Evolutionary conservation across 352 stramenopile genomes (phyloP), one percentile per base, ranked within the genome.

Genomic region (Pythium dissotocum): DNA sequence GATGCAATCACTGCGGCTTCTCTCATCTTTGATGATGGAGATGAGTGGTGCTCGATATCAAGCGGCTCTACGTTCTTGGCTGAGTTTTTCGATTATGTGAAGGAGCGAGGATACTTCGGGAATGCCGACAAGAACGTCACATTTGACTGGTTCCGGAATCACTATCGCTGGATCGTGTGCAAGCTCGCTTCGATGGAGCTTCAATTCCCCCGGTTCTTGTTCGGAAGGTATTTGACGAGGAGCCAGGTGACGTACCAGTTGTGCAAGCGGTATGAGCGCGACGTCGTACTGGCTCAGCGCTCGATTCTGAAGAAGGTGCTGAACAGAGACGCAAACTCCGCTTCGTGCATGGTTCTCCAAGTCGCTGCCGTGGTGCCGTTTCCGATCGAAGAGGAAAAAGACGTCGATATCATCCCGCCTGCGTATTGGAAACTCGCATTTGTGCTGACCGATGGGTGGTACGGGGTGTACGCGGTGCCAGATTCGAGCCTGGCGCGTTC

Each of bases 381-480:
- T 57, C 72, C 71, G n/a, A 44, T 59, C 16, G 44, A 68, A 54
- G 65, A 48, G 58, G 72, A 77, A 10, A 59, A 69, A 7, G 42
- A 71, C 12, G 38, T 77, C 3, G 77, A 87, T 30, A 67, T 79
- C 49, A 72, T 78, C 51, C 71, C 79, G n/a, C 80, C 79, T 8
- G 61, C 78, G 3, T 75, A 77, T 48, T 89, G 78, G 78, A 87
- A 87, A 32, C 53, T 90, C 58, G 74, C 79, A 8, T 62, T 88
- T 18, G 83, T 93, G 33, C 65, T 93, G 13, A 91, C 81, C 1
- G 85, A 93, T 70, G 85, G 85, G 26, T 90, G 85, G 85, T 89
- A 93, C 68, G 80, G 72, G 30, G 68, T 90, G 5, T 88, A 90
- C 38, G 81, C 72, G 26, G 69, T 90, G 13, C 81, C 83, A 44